Evolutionary conservation across 306 rosid genomes (phyloP), one percentile per base, ranked within the genome.

Genomic region (Rosa chinensis): DNA sequence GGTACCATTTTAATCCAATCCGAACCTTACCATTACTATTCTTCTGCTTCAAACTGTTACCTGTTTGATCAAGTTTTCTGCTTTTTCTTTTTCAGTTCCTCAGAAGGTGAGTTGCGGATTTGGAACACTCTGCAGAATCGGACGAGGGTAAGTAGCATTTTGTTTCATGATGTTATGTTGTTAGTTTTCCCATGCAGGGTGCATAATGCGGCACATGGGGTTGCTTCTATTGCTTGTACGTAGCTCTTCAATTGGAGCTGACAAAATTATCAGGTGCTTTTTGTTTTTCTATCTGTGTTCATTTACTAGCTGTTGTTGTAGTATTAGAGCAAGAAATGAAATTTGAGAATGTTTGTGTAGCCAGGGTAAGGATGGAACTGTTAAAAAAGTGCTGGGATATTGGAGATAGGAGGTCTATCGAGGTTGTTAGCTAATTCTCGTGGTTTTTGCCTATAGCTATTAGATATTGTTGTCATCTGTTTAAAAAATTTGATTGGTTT

Each of bases 301-400:
- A 5, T 40, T 5, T 61, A 45, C 5, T 5, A 18, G 50, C 12
- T 72, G n/a, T 42, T 10, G 45, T 0, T 49, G 28, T 56, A n/a
- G 39, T 23, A 40, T 77, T 79, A 50, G 12, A 13, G 50, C 13
- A 37, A 5, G 43, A 61, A 53, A 79, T 86, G 72, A 39, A 64
- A 48, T 63, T 70, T 55, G 55, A 67, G 44, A 32, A 50, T 18
- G 69, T 44, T 13, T 73, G 42, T 88, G 81, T 80, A 95, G 99
- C 87, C 99, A 95, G 90, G 97, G 99, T 47, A 95, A 97, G 85
- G 99, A 95, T 87, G 99, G 98, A 78, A 91, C 97, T 35, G 88
- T 93, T 8, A 95, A 28, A 28, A 28, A 28, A 95, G 87, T 81
- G 90, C 83, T 95, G 99, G 99, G 91, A 93, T 75, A 81, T 93